phyloP scores from a whole-genome alignment of 768 basidiomycete genomes.

The Pilatotrama ljubarskyi region DNA sequence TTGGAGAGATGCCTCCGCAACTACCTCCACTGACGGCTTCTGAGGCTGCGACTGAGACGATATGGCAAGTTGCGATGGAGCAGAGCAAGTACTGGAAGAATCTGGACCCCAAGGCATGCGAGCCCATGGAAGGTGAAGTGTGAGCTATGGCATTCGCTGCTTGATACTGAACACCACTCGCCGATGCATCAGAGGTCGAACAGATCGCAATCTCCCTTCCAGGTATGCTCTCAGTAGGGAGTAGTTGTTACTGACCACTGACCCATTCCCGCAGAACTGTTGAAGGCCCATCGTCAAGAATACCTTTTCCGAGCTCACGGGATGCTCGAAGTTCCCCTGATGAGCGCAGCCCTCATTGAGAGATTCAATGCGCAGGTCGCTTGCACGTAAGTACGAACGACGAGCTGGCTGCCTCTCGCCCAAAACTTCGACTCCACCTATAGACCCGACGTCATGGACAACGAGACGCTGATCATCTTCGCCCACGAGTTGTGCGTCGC shows the following conservation, averaged over 20 bases:
- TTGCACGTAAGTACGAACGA: constrained; percentile 69
- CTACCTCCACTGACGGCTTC: constrained; percentile 72
- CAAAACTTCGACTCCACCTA: neutral
- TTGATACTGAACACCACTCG: neutral
- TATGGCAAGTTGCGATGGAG: constrained; percentile 83
- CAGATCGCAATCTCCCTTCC: constrained; percentile 67
- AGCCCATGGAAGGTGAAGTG: constrained; percentile 71
- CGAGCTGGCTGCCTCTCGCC: neutral
- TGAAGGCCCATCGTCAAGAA: constrained; percentile 87
- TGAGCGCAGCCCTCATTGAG: constrained; percentile 62
- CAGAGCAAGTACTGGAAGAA: constrained; percentile 93
- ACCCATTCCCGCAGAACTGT: constrained; percentile 54
- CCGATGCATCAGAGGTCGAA: constrained; percentile 50
- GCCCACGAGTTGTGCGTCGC: constrained; percentile 89
- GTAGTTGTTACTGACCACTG: neutral
- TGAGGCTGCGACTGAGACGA: constrained; percentile 83
- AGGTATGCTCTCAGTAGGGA: constrained; percentile 40
- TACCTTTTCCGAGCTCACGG: constrained; percentile 73
- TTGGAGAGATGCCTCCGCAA: constrained; percentile 83
- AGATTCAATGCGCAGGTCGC: constrained; percentile 82
- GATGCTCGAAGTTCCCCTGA: constrained; percentile 81
- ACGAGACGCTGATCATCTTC: constrained; percentile 79
- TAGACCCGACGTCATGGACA: constrained; percentile 78
- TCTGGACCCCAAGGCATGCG: constrained; percentile 78
- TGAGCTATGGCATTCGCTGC: neutral